Percentiles rank a stretch among this genome's conserved stretches.
Conservation (phyloP, 139 green algal genomes). For the Volvox reticuliferus region DNA sequence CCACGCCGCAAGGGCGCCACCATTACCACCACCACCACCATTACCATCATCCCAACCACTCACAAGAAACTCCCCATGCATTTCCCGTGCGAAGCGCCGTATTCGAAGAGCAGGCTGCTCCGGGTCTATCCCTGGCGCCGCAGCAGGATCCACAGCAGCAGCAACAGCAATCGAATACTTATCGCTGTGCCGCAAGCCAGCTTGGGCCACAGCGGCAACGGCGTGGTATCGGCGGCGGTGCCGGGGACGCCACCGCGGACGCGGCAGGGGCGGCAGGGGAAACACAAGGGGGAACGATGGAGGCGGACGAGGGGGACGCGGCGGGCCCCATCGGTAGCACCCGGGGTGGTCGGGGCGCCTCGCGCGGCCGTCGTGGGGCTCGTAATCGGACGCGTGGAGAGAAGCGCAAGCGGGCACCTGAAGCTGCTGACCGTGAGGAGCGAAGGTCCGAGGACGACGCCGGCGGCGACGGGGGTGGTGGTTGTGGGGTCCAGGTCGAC, state of each 20-base stretch:
- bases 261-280: neutral
- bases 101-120: neutral
- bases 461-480: neutral
- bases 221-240: neutral
- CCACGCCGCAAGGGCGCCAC: neutral
- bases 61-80: neutral
- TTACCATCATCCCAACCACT: neutral
- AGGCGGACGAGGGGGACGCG: neutral
- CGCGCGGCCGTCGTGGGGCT: neutral
- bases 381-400: neutral
- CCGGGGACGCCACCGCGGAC: neutral
- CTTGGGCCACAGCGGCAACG: neutral
- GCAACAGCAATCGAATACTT: neutral
- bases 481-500: neutral
- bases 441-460: neutral
- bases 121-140: neutral
- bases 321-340: neutral
- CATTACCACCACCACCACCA: neutral
- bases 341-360: neutral
- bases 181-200: neutral
- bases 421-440: neutral
- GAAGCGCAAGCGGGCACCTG: slow-evolving; percentile 23
- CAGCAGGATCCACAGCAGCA: neutral
- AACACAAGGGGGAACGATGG: neutral
- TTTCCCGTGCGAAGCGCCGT: neutral